Conservation (phyloP, 805 yeast genomes). For the Blastobotrys terrestris region DNA sequence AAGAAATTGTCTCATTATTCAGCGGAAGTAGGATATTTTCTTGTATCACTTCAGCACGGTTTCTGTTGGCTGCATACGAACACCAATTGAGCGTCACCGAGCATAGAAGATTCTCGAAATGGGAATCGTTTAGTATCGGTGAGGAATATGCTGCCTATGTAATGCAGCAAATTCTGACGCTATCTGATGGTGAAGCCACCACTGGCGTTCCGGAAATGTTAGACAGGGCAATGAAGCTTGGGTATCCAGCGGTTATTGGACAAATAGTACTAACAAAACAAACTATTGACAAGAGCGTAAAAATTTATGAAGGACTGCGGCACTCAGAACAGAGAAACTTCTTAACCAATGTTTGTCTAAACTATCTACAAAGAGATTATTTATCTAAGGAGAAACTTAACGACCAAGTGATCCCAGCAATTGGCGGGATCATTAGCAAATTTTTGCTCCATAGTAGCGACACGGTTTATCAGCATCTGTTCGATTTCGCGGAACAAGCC, state of each 20-base stretch:
- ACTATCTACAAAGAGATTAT: background rate
- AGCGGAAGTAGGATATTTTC: slow-evolving; percentile 10
- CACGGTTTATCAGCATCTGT: slow-evolving; percentile 4
- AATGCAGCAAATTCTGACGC: slow-evolving; percentile 14
- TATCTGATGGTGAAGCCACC: background rate
- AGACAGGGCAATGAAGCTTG: slow-evolving; percentile 22
- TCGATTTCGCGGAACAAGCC: slow-evolving; percentile 8
- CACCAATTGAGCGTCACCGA: background rate
- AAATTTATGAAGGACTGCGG: slow-evolving; percentile 8
- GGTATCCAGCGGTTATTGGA: slow-evolving; percentile 16
- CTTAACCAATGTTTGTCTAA: slow-evolving; percentile 11
- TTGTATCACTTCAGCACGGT: background rate
- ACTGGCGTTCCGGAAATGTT: slow-evolving; percentile 13
- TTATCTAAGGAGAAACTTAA: slow-evolving; percentile 1
- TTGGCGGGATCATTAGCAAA: slow-evolving; percentile 15
- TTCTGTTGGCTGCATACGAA: background rate
- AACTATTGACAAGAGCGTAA: slow-evolving; percentile 1
- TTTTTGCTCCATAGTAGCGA: slow-evolving; percentile 4
- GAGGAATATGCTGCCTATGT: slow-evolving; percentile 19
- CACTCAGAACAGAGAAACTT: slow-evolving; percentile 11
- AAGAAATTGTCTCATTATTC: slow-evolving; percentile 3
- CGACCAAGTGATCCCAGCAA: slow-evolving; percentile 4
- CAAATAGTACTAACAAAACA: slow-evolving; percentile 8
- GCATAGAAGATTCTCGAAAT: background rate
- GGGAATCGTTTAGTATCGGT: slow-evolving; percentile 18